Evolutionary conservation across 257 asterid genomes (phyloP).

Genomic region (Solanum megistacrolobum): DNA sequence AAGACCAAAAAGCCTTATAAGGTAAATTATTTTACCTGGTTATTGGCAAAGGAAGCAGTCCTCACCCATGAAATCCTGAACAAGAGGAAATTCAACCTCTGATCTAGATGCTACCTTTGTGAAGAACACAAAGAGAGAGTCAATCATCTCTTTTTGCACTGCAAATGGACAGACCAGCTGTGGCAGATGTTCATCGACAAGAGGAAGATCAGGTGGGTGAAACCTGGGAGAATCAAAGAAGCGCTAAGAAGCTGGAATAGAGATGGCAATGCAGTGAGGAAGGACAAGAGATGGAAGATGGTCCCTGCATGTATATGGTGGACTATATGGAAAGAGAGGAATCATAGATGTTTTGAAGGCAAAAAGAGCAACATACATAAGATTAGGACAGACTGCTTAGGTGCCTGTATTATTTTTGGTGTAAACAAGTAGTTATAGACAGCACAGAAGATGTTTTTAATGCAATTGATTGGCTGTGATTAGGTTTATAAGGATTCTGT

Average conservation of each 20-base stretch:
- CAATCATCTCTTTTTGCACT: background rate
- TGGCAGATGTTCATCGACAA: background rate
- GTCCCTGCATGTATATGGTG: background rate
- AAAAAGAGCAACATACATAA: background rate
- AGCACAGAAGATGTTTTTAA: background rate
- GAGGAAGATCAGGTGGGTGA: background rate
- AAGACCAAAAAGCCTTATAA: background rate
- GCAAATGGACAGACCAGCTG: background rate
- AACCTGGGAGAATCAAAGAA: background rate
- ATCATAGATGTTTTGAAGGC: background rate
- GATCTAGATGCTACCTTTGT: background rate
- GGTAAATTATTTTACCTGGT: background rate
- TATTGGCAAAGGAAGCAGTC: background rate
- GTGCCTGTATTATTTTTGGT: background rate
- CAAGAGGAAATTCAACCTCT: background rate
- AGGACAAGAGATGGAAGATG: background rate
- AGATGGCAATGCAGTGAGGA: background rate
- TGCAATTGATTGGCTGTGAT: background rate
- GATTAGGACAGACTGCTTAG: background rate
- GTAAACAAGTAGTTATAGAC: background rate
- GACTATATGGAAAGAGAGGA: background rate
- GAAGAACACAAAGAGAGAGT: background rate
- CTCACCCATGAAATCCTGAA: background rate
- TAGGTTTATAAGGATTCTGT: background rate
- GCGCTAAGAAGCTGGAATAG: background rate